phyloP scores from a whole-genome alignment of 164 flowering plant species.

The Tinospora cordifolia region DNA sequence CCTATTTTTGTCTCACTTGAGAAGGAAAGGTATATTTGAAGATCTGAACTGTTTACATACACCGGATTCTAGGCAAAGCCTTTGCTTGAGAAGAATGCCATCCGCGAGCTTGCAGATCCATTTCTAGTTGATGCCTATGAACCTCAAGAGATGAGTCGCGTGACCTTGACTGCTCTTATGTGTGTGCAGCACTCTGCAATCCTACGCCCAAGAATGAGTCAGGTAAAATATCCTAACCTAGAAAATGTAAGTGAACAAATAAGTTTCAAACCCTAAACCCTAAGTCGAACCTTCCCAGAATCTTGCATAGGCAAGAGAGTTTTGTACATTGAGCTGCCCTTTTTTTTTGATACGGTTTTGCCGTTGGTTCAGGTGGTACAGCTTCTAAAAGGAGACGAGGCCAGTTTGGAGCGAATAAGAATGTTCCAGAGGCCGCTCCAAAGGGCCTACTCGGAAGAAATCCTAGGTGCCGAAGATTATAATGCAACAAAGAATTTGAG shows the following conservation, averaged over 20 bases:
- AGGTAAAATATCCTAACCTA: conserved; percentile 39
- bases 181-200: conserved; percentile 53
- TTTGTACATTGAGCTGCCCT: too few species aligned
- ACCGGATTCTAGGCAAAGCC: conserved; percentile 60
- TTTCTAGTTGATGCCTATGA: conserved; percentile 42
- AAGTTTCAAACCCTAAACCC: too few species aligned
- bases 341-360: neutral
- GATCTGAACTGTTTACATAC: conserved; percentile 5
- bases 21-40: neutral
- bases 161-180: conserved; percentile 45
- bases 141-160: conserved; percentile 38
- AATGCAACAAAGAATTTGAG: conserved; percentile 38
- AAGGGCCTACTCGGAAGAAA: conserved; percentile 54
- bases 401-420: conserved; percentile 22
- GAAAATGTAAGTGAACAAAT: neutral
- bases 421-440: conserved; percentile 28
- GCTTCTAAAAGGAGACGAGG: conserved; percentile 49
- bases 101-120: conserved; percentile 62
- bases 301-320: too few species aligned
- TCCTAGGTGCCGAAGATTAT: conserved; percentile 50
- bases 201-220: conserved; percentile 68
- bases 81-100: conserved; percentile 30
- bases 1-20: conserved; percentile 1
- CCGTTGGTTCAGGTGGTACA: conserved; percentile 48
- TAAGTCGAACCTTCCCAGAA: too few species aligned